Base-by-base conservation (phyloP, 192 early-diverging fungal species). In the Glomus cerebriforme region DNA sequence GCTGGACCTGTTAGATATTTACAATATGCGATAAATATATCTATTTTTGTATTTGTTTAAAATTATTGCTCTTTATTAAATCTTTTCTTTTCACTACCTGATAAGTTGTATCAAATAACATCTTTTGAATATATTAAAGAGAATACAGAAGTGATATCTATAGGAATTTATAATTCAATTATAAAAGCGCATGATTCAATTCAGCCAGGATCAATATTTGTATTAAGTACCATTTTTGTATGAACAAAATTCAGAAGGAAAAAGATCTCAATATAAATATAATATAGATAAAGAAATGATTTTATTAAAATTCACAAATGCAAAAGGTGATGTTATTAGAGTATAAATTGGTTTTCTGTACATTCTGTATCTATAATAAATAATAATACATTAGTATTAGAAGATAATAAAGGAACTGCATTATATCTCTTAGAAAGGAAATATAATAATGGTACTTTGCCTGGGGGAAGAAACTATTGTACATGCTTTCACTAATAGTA, bases 331-430 rank as follows among this genome's bases (percentile, higher is more conserved):
- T 32, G 66, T 75, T 58, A 54, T 82, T 60, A 79, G 82, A 67
- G 71, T 24, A 47, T 82, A 43, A 82, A 66, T 27, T 82, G 82
- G 82, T 82, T 83, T 70, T 68, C 82, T 26, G 82, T 83, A 0
- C 82, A 83, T 60, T 64, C 79, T 7, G 77, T 78, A 29, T 83
- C 82, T 27, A 62, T 83, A 7, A 81, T 81, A 17, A 79, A 75
- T 35, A 81, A 80, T 8, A 83, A 83, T 54, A 60, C 60, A 32
- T 60, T 81, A 34, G 72, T 83, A 7, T 81, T 73, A 62, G 79
- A 76, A 8, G 82, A 83, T 65, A 83, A 83, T 69, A 83, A 83
- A 59, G 82, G 82, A 3, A 78, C 72, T 64, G 82, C 82, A 29
- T 66, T 76, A 22, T 83, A 83, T 75, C 19, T 73, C 7, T 24